Conservation (phyloP, 148 eudicot genomes). For the Camellia granthamiana region DNA sequence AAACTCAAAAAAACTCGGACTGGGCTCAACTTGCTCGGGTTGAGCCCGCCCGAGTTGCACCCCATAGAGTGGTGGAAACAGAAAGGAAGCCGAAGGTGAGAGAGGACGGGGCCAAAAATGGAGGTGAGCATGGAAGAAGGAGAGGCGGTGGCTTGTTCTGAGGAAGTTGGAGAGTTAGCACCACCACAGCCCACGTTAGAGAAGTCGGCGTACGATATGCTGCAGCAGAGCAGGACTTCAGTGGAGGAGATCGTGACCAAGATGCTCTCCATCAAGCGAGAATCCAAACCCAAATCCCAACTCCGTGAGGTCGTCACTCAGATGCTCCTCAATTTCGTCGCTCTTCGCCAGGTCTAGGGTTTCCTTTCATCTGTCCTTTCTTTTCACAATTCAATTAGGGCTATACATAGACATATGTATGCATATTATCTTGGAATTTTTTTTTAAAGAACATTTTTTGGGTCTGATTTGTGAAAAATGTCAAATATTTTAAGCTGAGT, state of each 20-base stretch:
- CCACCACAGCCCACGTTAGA: slow-evolving; percentile 21
- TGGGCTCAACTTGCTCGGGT: too few species aligned
- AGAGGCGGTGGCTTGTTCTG: slow-evolving; percentile 17
- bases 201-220: slow-evolving; percentile 50
- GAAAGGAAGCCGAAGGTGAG: not conserved
- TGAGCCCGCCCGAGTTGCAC: too few species aligned
- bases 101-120: slow-evolving; percentile 5
- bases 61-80: too few species aligned
- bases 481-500: not conserved
- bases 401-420: not conserved
- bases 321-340: slow-evolving; percentile 75
- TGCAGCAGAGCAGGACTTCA: slow-evolving; percentile 51
- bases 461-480: not conserved
- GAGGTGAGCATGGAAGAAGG: slow-evolving; percentile 50
- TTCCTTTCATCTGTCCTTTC: not conserved
- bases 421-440: not conserved
- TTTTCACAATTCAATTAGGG: not conserved
- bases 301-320: slow-evolving; percentile 68
- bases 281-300: slow-evolving; percentile 49
- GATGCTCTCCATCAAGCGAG: slow-evolving; percentile 69
- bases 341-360: slow-evolving; percentile 78
- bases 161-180: not conserved
- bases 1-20: too few species aligned
- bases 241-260: slow-evolving; percentile 71
- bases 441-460: not conserved